These are phyloP conservation scores for Yamadazyma triangularis DNA, from an alignment of 1,139 yeast species.

Conservation along the genomic window DNA sequence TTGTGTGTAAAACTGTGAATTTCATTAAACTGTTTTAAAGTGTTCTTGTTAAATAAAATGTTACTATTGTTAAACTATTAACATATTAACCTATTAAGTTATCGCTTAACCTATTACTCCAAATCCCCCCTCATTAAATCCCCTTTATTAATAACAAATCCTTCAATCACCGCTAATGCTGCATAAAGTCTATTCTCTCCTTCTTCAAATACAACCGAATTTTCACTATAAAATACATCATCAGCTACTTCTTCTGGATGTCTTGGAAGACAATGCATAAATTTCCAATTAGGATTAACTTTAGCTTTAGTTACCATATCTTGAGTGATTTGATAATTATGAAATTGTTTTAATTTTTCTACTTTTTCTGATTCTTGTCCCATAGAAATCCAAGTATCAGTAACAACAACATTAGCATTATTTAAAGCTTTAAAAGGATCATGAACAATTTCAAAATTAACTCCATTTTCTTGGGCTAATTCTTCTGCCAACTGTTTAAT, in stretches of 20 bases:
- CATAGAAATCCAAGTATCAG: slow-evolving; percentile 99
- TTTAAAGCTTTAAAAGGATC: slow-evolving; percentile 72
- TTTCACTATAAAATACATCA: slow-evolving; percentile 81
- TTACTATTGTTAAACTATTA: too few relatives aligned
- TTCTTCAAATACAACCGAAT: slow-evolving; percentile 86
- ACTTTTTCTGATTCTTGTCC: slow-evolving; percentile 85
- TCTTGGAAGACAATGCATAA: slow-evolving; percentile 97
- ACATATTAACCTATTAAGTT: too few relatives aligned
- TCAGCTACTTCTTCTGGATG: slow-evolving; percentile 92
- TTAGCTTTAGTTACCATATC: slow-evolving; percentile 53
- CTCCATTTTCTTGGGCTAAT: slow-evolving; percentile 49
- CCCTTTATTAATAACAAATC: slow-evolving; percentile 82
- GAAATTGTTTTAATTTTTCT: slow-evolving; percentile 71
- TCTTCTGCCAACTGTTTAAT: slow-evolving; percentile 53
- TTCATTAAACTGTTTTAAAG: too few relatives aligned
- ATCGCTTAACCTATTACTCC: too few relatives aligned
- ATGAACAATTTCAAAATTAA: slow-evolving; percentile 58
- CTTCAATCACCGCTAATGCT: slow-evolving; percentile 91
- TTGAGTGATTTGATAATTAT: slow-evolving; percentile 77
- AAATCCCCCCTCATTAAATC: slow-evolving; percentile 38
- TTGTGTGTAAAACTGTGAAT: too few relatives aligned
- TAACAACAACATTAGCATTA: slow-evolving; percentile 76
- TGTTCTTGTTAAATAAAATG: too few relatives aligned
- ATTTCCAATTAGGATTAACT: slow-evolving; percentile 71
- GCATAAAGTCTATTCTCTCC: slow-evolving; percentile 96